Evolutionary conservation across 139 green algal genomes (phyloP).

Genomic region (Pseudopediastrum boryanum): DNA sequence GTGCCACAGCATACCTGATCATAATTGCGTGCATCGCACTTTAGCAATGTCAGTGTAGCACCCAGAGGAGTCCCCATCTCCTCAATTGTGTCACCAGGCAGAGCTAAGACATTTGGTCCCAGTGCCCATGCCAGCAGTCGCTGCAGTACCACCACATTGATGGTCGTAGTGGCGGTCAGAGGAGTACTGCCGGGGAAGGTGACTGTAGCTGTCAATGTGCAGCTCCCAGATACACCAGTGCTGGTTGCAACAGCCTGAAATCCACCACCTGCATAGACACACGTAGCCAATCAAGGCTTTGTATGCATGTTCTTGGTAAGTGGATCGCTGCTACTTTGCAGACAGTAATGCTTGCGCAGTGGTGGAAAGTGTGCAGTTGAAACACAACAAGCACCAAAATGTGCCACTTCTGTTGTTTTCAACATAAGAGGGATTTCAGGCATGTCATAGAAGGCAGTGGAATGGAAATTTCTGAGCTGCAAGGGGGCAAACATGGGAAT

Average conservation of each 20-base stretch:
- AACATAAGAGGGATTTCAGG: too few relatives aligned
- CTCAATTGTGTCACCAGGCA: background rate
- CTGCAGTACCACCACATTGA: conserved; percentile 31
- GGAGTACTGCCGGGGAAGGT: conserved; percentile 23
- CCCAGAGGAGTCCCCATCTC: background rate
- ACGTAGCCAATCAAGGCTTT: too few relatives aligned
- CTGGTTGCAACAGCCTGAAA: background rate
- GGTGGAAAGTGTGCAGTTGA: too few relatives aligned
- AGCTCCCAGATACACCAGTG: conserved; percentile 10
- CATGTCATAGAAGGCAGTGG: too few relatives aligned
- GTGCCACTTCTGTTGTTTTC: too few relatives aligned
- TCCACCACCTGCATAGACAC: background rate
- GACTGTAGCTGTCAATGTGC: conserved; percentile 32
- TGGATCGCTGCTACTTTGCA: too few relatives aligned
- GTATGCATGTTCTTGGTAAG: too few relatives aligned
- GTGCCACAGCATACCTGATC: conserved; percentile 30
- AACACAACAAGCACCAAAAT: too few relatives aligned
- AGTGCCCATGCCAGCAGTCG: conserved; percentile 24
- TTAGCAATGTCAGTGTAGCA: conserved; percentile 16
- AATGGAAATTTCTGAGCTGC: too few relatives aligned
- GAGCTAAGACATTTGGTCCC: background rate
- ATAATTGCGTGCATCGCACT: conserved; percentile 31
- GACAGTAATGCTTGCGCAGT: too few relatives aligned
- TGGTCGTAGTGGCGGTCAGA: conserved; percentile 18
- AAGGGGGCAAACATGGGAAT: too few relatives aligned